Conservation (phyloP, 495 filamentous ascomycete species). For the Lasiosphaeria hispida region DNA sequence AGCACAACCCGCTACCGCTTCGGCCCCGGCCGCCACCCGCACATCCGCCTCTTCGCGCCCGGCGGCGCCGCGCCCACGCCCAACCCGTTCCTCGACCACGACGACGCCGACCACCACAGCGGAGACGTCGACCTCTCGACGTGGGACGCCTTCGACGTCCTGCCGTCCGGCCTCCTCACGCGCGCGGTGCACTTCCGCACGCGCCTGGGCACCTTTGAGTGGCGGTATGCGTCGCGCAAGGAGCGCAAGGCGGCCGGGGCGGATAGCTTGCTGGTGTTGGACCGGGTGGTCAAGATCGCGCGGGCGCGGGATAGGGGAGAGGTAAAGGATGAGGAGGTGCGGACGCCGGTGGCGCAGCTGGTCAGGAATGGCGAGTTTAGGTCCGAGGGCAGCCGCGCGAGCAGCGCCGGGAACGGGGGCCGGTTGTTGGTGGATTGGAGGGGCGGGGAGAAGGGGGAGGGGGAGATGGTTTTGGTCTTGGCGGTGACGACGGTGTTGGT, state of each 20-base stretch:
- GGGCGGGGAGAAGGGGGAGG: constrained; percentile 16
- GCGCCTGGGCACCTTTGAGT: constrained; percentile 43
- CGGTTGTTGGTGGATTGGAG: constrained; percentile 42
- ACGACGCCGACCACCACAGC: too few species aligned
- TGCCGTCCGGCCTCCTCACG: constrained; percentile 34
- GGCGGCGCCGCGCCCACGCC: constrained; percentile 25
- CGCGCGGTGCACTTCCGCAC: constrained; percentile 40
- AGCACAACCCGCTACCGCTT: constrained; percentile 50
- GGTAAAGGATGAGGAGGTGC: constrained; percentile 19
- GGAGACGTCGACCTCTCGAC: background rate
- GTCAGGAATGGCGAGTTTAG: constrained; percentile 43
- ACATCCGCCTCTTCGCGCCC: constrained; percentile 21
- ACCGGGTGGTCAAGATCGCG: constrained; percentile 24
- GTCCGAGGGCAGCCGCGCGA: constrained; percentile 39
- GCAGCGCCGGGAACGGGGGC: constrained; percentile 53
- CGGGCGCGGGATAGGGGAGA: background rate
- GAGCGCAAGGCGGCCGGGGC: constrained; percentile 30
- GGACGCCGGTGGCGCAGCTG: constrained; percentile 43
- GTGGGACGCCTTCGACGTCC: constrained; percentile 33
- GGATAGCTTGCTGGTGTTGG: constrained; percentile 39
- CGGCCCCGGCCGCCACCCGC: constrained; percentile 41
- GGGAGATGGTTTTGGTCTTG: constrained; percentile 40
- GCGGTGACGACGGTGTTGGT: constrained; percentile 51
- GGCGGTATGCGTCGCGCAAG: constrained; percentile 45
- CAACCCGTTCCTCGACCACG: constrained; percentile 7